Base-by-base conservation (phyloP, 495 filamentous ascomycete genomes). In the Venustampulla echinocandica region DNA sequence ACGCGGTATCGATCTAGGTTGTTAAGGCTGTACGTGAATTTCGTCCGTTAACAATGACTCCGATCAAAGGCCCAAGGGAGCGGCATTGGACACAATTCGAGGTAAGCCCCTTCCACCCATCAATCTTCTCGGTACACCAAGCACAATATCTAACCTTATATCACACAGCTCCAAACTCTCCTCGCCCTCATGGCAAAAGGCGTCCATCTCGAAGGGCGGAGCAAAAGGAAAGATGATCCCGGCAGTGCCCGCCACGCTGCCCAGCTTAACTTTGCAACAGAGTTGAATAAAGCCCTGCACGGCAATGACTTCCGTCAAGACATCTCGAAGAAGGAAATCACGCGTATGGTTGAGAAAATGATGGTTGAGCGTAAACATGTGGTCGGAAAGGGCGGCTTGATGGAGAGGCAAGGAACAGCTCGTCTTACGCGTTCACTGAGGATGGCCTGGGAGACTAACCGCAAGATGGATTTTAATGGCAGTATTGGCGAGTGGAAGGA, bases 211-310 rank as follows among this genome's bases (percentile, higher is more conserved):
- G 48, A 39, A 36, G 47, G 28, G 1, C 7, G 17, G 10, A 17
- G 19, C 38, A 50, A 42, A 11, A 4, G 42, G 20, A 41, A 35
- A 27, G 49, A 46, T 10, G 25, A 2, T n/a, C 4, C 30, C 9
- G 39, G 33, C 13, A 9, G 17, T 10, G 17, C 27, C n/a, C 36
- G 43, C 2, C 11, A 28, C 6, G 43, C 53, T 22, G 32, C 50
- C 27, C 38, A 48, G 7, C 22, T 49, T 10, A 21, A 34, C 4
- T 55, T 64, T 36, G 44, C 52, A 10, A 53, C 58, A 1, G 24
- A 36, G 7, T 50, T 62, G 39, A 62, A 62, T 32, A 25, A 48
- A 10, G 57, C 57, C 10, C 39, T 62, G 6, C 41, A 56, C 30
- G 42, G 46, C 6, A 32, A 46, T 27, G 18, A 51, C 44, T 56